A percentile compares a stretch with the other conserved stretches of the same genome.
phyloP scores from a whole-genome alignment of 208 protist species.

The Trypanosoma conorhini region DNA sequence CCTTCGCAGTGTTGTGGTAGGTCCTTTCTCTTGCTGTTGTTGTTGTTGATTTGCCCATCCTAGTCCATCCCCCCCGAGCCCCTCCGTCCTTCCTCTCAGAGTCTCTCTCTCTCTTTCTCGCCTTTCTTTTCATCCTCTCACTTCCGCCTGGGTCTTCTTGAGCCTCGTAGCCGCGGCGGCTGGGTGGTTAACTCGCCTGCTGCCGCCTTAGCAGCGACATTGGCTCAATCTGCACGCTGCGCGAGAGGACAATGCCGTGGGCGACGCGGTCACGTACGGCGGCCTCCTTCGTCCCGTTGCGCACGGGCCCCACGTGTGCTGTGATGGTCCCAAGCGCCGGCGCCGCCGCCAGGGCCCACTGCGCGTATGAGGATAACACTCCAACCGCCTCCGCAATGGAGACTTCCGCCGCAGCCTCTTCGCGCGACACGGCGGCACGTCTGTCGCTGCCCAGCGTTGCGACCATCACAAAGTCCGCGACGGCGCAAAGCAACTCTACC shows the following conservation, averaged over 20 bases:
- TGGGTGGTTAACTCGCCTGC: background rate
- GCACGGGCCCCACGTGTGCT: constrained; percentile 57
- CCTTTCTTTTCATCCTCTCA: background rate
- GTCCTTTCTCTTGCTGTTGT: background rate
- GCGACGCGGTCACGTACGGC: constrained; percentile 55
- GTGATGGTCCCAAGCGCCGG: constrained; percentile 66
- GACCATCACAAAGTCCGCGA: constrained; percentile 49
- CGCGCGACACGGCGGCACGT: background rate
- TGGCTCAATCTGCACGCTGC: constrained; percentile 66
- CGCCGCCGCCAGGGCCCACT: constrained; percentile 59
- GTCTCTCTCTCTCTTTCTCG: background rate
- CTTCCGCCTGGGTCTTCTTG: background rate
- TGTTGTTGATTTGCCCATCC: constrained; percentile 1
- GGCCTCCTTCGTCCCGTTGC: constrained; percentile 64
- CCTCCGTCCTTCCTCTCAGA: background rate
- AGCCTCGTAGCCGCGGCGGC: background rate
- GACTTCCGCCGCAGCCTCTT: constrained; percentile 33
- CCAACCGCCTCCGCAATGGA: constrained; percentile 26
- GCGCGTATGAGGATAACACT: constrained; percentile 53
- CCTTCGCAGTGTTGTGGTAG: background rate
- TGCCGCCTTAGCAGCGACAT: constrained; percentile 18
- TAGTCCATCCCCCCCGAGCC: background rate
- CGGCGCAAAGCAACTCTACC: constrained; percentile 46
- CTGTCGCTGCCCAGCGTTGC: background rate
- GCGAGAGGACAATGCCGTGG: constrained; percentile 62